Conservation (phyloP, 306 rosid species). For the Prunus mira region DNA sequence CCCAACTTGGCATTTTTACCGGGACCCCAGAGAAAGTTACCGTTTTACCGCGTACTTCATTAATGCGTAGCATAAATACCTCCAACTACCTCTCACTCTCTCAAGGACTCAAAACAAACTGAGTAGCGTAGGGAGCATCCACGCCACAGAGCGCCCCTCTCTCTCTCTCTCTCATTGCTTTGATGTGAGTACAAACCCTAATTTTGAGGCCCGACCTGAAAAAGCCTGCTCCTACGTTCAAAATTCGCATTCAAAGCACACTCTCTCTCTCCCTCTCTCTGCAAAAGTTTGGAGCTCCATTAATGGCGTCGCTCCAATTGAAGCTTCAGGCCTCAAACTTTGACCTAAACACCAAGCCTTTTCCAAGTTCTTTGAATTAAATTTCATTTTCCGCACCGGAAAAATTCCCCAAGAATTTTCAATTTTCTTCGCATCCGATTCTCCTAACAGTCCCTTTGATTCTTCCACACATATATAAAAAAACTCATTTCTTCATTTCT, state of each 20-base stretch:
- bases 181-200: slow-evolving; percentile 28
- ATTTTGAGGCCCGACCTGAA: slow-evolving; percentile 26
- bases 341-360: not conserved
- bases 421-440: slow-evolving; percentile 7
- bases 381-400: not conserved
- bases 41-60: not conserved
- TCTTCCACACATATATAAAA: not conserved
- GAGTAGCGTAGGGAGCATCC: not conserved
- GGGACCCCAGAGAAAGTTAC: not conserved
- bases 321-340: not conserved
- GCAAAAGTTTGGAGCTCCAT: slow-evolving; percentile 5
- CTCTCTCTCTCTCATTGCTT: not conserved
- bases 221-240: slow-evolving; percentile 20
- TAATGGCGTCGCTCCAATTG: slow-evolving; percentile 24
- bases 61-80: slow-evolving; percentile 53
- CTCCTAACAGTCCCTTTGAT: not conserved
- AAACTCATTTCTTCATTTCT: not conserved
- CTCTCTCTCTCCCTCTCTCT: not conserved
- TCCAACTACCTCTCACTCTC: slow-evolving; percentile 37
- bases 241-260: slow-evolving; percentile 8
- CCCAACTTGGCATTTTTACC: not conserved
- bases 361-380: not conserved
- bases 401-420: not conserved
- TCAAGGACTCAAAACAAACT: not conserved
- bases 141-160: not conserved